These are phyloP conservation scores for Boletales sp. DNA, from an alignment of 768 basidiomycete genomes.

Conservation along the genomic window DNA sequence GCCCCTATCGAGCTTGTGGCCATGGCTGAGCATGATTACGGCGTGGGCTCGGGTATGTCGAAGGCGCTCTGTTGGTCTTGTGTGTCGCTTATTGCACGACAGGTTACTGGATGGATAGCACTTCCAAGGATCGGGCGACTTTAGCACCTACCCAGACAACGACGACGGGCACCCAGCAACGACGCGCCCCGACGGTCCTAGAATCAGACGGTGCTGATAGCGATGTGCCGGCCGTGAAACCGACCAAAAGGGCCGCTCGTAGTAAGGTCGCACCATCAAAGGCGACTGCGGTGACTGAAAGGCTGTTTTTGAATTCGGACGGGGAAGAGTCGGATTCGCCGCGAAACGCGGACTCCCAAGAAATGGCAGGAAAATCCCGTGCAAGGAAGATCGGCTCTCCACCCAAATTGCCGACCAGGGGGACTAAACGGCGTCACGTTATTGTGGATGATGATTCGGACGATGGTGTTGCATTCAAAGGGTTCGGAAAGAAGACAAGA, in stretches of 20 bases:
- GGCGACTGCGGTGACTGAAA: constrained; percentile 22
- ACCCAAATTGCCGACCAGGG: constrained; percentile 8
- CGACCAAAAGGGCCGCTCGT: constrained; percentile 13
- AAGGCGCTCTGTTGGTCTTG: background rate
- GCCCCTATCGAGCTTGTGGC: constrained; percentile 50
- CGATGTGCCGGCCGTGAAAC: constrained; percentile 14
- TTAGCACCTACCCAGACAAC: constrained; percentile 16
- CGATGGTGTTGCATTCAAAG: constrained; percentile 67
- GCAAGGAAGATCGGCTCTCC: constrained; percentile 3
- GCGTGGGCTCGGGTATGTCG: constrained; percentile 46
- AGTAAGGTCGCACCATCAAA: constrained; percentile 30
- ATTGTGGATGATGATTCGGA: constrained; percentile 67
- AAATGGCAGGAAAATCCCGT: background rate
- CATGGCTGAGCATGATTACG: constrained; percentile 51
- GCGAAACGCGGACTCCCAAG: background rate
- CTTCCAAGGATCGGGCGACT: constrained; percentile 15
- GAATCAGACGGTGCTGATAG: constrained; percentile 40
- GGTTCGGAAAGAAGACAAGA: constrained; percentile 42
- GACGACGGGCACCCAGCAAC: constrained; percentile 14
- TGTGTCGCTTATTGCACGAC: background rate
- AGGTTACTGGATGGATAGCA: constrained; percentile 58
- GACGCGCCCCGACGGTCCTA: constrained; percentile 30
- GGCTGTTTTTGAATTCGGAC: constrained; percentile 52
- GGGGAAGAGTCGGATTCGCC: constrained; percentile 32
- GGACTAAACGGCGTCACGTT: constrained; percentile 30